phyloP scores from a whole-genome alignment of 768 basidiomycete genomes.

The Porphyrellus cyaneotinctus region DNA sequence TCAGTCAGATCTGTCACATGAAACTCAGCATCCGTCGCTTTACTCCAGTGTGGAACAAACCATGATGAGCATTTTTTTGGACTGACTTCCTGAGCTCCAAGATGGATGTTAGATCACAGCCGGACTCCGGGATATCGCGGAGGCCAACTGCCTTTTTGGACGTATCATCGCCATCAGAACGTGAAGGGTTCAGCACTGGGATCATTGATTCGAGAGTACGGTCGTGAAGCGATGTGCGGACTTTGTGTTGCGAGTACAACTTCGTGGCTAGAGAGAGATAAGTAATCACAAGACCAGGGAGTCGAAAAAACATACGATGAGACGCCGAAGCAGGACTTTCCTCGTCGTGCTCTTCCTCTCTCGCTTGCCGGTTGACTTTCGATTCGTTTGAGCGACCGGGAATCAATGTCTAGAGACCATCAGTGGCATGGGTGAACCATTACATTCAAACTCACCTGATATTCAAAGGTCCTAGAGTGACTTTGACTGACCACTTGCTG shows the following conservation, averaged over 20 bases:
- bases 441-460: constrained; percentile 46
- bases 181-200: constrained; percentile 56
- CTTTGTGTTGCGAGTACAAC: constrained; percentile 79
- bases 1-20: constrained; percentile 63
- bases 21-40: neutral
- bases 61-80: constrained; percentile 58
- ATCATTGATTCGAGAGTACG: constrained; percentile 97
- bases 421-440: neutral
- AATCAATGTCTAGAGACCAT: constrained; percentile 47
- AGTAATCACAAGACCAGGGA: neutral
- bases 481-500: constrained; percentile 63
- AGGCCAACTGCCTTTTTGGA: constrained; percentile 27
- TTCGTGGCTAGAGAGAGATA: constrained; percentile 37
- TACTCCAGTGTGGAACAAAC: constrained; percentile 40
- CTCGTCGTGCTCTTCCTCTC: constrained; percentile 36
- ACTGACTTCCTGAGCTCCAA: constrained; percentile 56
- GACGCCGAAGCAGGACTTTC: constrained; percentile 23
- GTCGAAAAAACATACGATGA: constrained; percentile 19
- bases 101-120: constrained; percentile 75
- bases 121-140: constrained; percentile 66
- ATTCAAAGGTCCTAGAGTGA: constrained; percentile 67
- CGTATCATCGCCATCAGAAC: constrained; percentile 28
- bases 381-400: constrained; percentile 46
- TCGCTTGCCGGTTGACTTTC: constrained; percentile 31
- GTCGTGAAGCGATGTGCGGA: constrained; percentile 81